phyloP scores from a whole-genome alignment of 2,329 filamentous ascomycete species.

The Fusarium longipes region DNA sequence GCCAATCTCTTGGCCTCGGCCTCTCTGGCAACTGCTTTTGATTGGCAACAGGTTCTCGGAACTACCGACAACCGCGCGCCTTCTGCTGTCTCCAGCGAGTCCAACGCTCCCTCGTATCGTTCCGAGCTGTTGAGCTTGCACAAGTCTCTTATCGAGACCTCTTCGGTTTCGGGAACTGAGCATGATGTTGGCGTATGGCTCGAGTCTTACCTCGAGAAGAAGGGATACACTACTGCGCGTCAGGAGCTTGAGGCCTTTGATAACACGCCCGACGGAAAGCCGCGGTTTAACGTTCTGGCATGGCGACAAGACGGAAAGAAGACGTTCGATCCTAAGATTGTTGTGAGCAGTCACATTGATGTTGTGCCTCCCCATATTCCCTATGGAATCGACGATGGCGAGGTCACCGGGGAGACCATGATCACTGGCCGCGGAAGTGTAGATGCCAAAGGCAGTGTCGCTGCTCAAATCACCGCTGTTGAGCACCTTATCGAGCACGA shows the following conservation, averaged over 20 bases:
- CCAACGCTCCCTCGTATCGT: constrained; percentile 53
- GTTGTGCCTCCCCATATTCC: constrained; percentile 78
- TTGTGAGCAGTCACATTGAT: constrained; percentile 88
- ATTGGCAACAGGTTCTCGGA: constrained; percentile 26
- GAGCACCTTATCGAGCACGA: constrained; percentile 61
- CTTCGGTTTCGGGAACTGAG: constrained; percentile 79
- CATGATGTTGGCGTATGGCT: constrained; percentile 75
- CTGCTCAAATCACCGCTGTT: constrained; percentile 78
- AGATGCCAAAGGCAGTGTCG: constrained; percentile 76
- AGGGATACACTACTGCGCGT: constrained; percentile 57
- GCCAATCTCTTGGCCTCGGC: constrained; percentile 24
- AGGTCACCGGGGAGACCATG: constrained; percentile 57
- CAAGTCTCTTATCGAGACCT: constrained; percentile 76
- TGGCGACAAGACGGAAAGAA: constrained; percentile 59
- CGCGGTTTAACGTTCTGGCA: constrained; percentile 79
- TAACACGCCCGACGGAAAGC: constrained; percentile 45
- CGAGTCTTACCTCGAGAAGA: constrained; percentile 68
- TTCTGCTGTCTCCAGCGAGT: constrained; percentile 1
- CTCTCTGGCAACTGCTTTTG: constrained; percentile 22
- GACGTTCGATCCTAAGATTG: constrained; percentile 64
- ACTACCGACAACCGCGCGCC: not conserved
- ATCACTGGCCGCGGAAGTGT: constrained; percentile 81
- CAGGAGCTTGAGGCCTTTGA: constrained; percentile 54
- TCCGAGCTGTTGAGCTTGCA: constrained; percentile 75
- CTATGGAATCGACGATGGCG: constrained; percentile 67